phyloP scores from a whole-genome alignment of 2,329 filamentous ascomycete genomes.

The Aureobasidium sp. region DNA sequence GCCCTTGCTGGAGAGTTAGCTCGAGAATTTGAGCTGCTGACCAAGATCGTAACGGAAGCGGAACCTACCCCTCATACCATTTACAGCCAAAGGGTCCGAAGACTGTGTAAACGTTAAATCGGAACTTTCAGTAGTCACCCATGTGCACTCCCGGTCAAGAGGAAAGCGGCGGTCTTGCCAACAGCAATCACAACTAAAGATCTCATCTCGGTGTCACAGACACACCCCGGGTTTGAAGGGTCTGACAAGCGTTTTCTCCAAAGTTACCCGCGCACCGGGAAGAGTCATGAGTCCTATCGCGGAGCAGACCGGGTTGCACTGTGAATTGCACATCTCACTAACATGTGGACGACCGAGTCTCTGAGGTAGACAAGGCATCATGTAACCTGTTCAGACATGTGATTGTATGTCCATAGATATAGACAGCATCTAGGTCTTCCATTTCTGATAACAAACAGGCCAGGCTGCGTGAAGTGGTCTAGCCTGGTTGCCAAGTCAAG shows the following conservation, averaged over 20 bases:
- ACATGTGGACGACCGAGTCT: background rate
- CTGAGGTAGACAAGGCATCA: background rate
- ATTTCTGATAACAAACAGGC: background rate
- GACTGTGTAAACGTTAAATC: slow-evolving; percentile 8
- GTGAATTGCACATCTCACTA: background rate
- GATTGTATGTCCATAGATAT: background rate
- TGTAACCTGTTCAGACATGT: background rate
- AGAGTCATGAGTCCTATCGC: background rate
- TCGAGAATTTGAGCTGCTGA: background rate
- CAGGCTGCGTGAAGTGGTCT: background rate
- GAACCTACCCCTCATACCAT: background rate
- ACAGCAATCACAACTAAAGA: background rate
- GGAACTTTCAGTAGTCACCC: background rate
- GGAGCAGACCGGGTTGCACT: slow-evolving; percentile 1
- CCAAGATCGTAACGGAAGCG: background rate
- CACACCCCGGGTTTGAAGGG: background rate
- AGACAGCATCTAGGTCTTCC: background rate
- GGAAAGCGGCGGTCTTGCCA: slow-evolving; percentile 6
- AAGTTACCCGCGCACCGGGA: background rate
- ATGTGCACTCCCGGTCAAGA: background rate
- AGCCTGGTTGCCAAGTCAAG: background rate
- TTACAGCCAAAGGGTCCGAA: background rate
- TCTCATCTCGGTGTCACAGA: background rate
- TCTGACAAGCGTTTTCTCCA: slow-evolving; percentile 4
- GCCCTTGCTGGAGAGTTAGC: background rate